These are phyloP conservation scores for Staphylotrichum longicolle DNA, from an alignment of 495 filamentous ascomycete genomes.

Conservation along the genomic window DNA sequence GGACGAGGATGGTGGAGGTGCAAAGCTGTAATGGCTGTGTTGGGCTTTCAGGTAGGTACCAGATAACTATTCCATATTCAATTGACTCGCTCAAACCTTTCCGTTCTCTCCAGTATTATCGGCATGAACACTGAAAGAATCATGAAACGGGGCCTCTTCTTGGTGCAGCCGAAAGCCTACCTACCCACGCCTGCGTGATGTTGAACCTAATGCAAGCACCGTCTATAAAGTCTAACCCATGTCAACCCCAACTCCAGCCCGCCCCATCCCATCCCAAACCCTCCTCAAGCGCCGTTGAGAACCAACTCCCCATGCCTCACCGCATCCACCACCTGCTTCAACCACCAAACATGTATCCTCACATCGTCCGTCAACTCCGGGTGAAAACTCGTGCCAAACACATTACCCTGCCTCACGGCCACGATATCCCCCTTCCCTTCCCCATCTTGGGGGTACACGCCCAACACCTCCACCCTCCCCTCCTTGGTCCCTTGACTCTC, in stretches of 20 bases:
- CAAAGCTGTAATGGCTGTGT: not conserved
- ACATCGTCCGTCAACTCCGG: slow-evolving; percentile 88
- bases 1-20: slow-evolving; percentile 4
- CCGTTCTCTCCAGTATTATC: too few species aligned
- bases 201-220: too few species aligned
- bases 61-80: too few species aligned
- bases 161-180: too few species aligned
- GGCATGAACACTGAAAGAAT: too few species aligned
- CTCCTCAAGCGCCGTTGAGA: slow-evolving; percentile 6
- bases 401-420: slow-evolving; percentile 87
- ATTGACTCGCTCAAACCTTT: too few species aligned
- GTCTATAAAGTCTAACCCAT: slow-evolving; percentile 3
- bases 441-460: slow-evolving; percentile 41
- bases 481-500: slow-evolving; percentile 42
- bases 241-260: not conserved
- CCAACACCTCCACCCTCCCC: slow-evolving; percentile 59
- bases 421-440: slow-evolving; percentile 74
- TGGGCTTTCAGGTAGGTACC: too few species aligned
- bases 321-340: slow-evolving; percentile 61
- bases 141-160: too few species aligned
- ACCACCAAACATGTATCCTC: slow-evolving; percentile 93
- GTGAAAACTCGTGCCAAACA: slow-evolving; percentile 95
- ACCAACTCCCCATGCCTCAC: slow-evolving; percentile 22
- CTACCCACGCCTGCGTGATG: too few species aligned
- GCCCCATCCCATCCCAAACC: not conserved